Base-by-base conservation (phyloP, 768 basidiomycete species). In the Coprinellus micaceus region DNA sequence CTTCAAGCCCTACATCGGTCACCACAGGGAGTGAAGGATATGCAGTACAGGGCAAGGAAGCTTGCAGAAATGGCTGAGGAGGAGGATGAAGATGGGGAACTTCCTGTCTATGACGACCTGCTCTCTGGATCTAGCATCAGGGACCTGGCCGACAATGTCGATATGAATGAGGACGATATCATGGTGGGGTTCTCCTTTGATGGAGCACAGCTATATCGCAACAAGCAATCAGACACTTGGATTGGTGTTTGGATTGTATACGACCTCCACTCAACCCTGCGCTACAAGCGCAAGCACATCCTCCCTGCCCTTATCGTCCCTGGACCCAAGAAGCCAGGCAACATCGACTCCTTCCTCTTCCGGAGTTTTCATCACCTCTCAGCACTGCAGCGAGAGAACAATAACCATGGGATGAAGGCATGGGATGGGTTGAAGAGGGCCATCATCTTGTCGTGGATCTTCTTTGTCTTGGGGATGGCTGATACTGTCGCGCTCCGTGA, bases 181-280 rank as follows among this genome's bases (percentile, higher is more conserved):
- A 53, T 75, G 0, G 58, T 80, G 0, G 57, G 69, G 40, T 57
- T 74, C 10, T 74, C 74, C 0, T 56, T 74, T 0, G 75, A 79
- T 59, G 72, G 78, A 7, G 73, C 74, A 0, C 77, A 80, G 56
- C 69, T 80, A 0, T 78, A 77, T 53, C 60, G 60, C n/a, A 66
- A 66, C 57, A 78, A 78, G 60, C 55, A 63, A 28, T 80, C 77
- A 0, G 75, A 78, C 48, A 69, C 65, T 21, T 77, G 75, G 77
- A 74, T 79, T 3, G 67, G 54, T 25, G 71, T 79, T 7, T 79
- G 77, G 76, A 54, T 77, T 4, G 59, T 79, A 10, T 40, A 65
- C 4, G 64, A 76, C 52, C 62, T 64, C 10, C 30, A 53, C 7
- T 72, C 70, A 0, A 54, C 65, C 9, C 13, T 43, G 0, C 61